A percentile compares a stretch with the other conserved stretches of the same genome.
phyloP scores from a whole-genome alignment of 2,329 filamentous ascomycete genomes.

The Helicocarpus griseus region DNA sequence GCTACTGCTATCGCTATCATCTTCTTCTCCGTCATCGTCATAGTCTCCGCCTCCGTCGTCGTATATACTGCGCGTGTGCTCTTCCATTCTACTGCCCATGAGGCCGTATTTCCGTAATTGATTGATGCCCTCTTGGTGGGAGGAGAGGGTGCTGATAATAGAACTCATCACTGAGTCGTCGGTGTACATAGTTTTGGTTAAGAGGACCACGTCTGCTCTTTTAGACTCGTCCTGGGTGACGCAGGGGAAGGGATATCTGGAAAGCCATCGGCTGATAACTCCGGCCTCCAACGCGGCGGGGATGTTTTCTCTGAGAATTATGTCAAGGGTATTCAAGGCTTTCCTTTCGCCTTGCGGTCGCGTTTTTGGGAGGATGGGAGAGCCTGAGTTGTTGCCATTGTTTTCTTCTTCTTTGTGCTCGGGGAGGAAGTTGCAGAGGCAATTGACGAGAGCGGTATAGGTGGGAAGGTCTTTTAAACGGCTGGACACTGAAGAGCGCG shows the following conservation, averaged over 20 bases:
- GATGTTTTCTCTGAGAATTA: constrained; percentile 51
- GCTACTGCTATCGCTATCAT: constrained; percentile 35
- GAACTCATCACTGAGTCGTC: constrained; percentile 37
- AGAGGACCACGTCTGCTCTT: constrained; percentile 29
- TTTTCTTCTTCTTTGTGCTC: constrained; percentile 27
- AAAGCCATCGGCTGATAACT: constrained; percentile 66
- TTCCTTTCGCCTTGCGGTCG: constrained; percentile 35
- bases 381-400: constrained; percentile 23
- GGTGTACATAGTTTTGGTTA: constrained; percentile 33
- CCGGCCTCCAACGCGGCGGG: constrained; percentile 49
- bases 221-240: constrained; percentile 40
- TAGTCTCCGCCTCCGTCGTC: constrained; percentile 35
- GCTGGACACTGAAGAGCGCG: constrained; percentile 25
- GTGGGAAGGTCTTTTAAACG: constrained; percentile 27
- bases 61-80: constrained; percentile 7
- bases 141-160: constrained; percentile 31
- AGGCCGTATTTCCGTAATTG: constrained; percentile 34
- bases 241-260: constrained; percentile 59
- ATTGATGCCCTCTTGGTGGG: constrained; percentile 29
- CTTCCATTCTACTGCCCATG: constrained; percentile 33
- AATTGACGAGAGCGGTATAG: constrained; percentile 31
- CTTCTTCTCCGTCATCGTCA: constrained; percentile 37
- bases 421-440: constrained; percentile 32
- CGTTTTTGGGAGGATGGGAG: constrained; percentile 30
- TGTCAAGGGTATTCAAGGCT: constrained; percentile 46